A percentile compares a stretch with the other conserved stretches of the same genome.
phyloP scores from a whole-genome alignment of 2,329 filamentous ascomycete species.

The Hypoxylon sp. region DNA sequence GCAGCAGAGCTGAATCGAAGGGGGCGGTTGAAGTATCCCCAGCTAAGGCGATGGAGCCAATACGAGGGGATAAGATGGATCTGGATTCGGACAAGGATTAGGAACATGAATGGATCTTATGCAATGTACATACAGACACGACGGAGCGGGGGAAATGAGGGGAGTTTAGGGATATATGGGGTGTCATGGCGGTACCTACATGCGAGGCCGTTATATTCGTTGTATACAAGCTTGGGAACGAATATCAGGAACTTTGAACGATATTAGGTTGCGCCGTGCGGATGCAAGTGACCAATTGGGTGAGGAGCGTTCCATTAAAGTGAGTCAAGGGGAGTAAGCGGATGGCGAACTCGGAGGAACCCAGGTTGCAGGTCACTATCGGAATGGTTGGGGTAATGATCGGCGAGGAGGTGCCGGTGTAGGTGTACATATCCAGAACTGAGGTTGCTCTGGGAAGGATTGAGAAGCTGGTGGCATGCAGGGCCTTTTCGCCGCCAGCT shows the following conservation, averaged over 20 bases:
- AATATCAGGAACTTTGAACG: slow-evolving; percentile 26
- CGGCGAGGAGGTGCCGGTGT: slow-evolving; percentile 17
- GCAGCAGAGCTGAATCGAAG: slow-evolving; percentile 35
- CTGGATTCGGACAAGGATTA: slow-evolving; percentile 52
- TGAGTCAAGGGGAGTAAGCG: slow-evolving; percentile 1
- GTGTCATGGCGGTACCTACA: slow-evolving; percentile 32
- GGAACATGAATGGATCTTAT: slow-evolving; percentile 21
- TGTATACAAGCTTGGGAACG: slow-evolving; percentile 38
- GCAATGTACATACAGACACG: slow-evolving; percentile 31
- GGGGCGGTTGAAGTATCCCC: slow-evolving; percentile 40
- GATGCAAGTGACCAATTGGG: slow-evolving; percentile 14
- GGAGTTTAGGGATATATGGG: slow-evolving; percentile 27
- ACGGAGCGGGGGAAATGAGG: slow-evolving; percentile 24
- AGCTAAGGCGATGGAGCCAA: slow-evolving; percentile 39
- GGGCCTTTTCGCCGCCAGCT: slow-evolving; percentile 20
- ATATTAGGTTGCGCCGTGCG: slow-evolving; percentile 7
- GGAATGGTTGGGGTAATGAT: slow-evolving; percentile 20
- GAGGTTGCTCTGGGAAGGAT: slow-evolving; percentile 20
- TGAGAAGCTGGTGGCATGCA: not conserved
- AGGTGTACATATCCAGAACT: slow-evolving; percentile 8
- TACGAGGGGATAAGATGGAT: slow-evolving; percentile 52
- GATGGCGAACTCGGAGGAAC: slow-evolving; percentile 3
- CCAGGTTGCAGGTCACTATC: slow-evolving; percentile 1
- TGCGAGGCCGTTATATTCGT: slow-evolving; percentile 29
- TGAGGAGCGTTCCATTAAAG: slow-evolving; percentile 5